phyloP scores from a whole-genome alignment of 768 basidiomycete genomes.

The Phaeotremella fagi region DNA sequence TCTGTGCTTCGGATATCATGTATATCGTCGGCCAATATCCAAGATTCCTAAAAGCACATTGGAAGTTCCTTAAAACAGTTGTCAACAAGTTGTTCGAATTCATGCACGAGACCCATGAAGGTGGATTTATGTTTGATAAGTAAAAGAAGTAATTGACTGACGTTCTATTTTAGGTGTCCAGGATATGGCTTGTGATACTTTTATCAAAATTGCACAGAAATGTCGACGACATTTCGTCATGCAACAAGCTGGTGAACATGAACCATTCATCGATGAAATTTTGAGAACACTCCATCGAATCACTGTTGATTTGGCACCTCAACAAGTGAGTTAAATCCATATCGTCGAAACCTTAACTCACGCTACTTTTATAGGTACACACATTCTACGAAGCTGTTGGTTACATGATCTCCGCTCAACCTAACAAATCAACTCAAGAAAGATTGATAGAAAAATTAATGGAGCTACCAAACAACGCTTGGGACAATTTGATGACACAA shows the following conservation, averaged over 20 bases:
- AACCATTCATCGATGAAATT: constrained; percentile 98
- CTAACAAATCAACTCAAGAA: constrained; percentile 95
- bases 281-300: constrained; percentile 84
- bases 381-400: constrained; percentile 99
- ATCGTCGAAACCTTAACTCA: constrained; percentile 5
- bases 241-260: constrained; percentile 93
- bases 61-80: constrained; percentile 99
- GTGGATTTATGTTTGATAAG: constrained; percentile 49
- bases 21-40: constrained; percentile 99
- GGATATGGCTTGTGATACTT: constrained; percentile 99
- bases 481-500: constrained; percentile 96
- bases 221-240: constrained; percentile 97
- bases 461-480: constrained; percentile 96
- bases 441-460: constrained; percentile 89
- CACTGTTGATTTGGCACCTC: constrained; percentile 87
- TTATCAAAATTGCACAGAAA: constrained; percentile 99
- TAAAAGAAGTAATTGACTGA: neutral
- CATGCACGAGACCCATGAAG: constrained; percentile 99
- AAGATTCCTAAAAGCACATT: constrained; percentile 97
- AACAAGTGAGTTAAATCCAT: constrained; percentile 63
- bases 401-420: constrained; percentile 98
- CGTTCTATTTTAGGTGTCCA: constrained; percentile 67
- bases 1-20: constrained; percentile 61
- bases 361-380: constrained; percentile 58
- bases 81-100: constrained; percentile 99